Evolutionary conservation across 495 filamentous ascomycete species (phyloP).

Genomic region (Tuber indicum): DNA sequence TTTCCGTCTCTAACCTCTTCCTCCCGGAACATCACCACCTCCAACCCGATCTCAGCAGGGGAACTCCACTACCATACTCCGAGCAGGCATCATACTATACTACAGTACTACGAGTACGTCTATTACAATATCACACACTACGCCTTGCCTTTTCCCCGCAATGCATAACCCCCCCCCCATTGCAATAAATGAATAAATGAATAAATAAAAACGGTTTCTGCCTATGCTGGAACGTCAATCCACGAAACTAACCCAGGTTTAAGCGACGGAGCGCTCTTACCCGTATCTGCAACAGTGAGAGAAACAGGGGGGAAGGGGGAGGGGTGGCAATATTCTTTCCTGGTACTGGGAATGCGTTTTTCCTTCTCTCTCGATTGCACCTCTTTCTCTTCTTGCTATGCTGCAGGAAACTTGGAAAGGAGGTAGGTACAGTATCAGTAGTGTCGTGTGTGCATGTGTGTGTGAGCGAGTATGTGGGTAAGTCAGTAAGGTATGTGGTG

Average conservation of each 20-base stretch:
- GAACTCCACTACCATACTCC: slow-evolving; percentile 9
- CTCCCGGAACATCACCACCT: background rate
- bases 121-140: slow-evolving; percentile 14
- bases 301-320: slow-evolving; percentile 9
- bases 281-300: slow-evolving; percentile 36
- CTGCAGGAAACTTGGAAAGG: background rate
- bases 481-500: background rate
- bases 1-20: background rate
- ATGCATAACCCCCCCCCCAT: background rate
- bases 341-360: slow-evolving; percentile 35
- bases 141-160: slow-evolving; percentile 16
- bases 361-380: slow-evolving; percentile 13
- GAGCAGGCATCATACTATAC: background rate
- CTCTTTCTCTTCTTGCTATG: background rate
- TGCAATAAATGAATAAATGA: slow-evolving; percentile 6
- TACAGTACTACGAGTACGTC: too few relatives aligned
- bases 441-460: slow-evolving; percentile 18
- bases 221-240: slow-evolving; percentile 33
- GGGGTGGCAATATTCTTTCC: slow-evolving; percentile 17
- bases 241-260: slow-evolving; percentile 33
- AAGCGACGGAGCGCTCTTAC: slow-evolving; percentile 34
- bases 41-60: background rate
- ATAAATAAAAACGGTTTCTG: slow-evolving; percentile 21
- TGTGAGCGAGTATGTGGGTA: background rate
- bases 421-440: slow-evolving; percentile 6